These are phyloP conservation scores for Aspergillus phoenicis DNA, from an alignment of 2,329 filamentous ascomycete species.

Conservation along the genomic window DNA sequence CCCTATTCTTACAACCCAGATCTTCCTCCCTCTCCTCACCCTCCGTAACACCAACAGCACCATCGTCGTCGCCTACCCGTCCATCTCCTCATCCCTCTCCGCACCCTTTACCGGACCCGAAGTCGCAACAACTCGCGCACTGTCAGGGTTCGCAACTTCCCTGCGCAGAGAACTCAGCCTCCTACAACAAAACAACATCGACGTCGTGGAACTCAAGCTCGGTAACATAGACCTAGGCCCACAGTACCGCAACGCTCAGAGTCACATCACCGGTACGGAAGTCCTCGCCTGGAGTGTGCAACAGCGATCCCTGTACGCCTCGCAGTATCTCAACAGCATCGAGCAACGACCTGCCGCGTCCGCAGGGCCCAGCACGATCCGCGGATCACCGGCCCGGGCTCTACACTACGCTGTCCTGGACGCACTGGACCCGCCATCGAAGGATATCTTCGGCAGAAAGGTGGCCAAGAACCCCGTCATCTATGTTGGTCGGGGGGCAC, in stretches of 20 bases:
- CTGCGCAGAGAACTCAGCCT: constrained; percentile 77
- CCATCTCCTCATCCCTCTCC: constrained; percentile 48
- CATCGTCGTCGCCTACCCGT: constrained; percentile 49
- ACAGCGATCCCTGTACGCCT: constrained; percentile 56
- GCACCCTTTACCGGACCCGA: constrained; percentile 67
- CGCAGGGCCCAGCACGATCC: constrained; percentile 45
- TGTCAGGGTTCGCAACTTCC: constrained; percentile 83
- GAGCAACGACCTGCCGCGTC: constrained; percentile 44
- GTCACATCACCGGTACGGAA: constrained; percentile 52
- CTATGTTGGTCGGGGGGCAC: constrained; percentile 80
- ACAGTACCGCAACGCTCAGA: constrained; percentile 51
- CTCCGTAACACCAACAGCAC: constrained; percentile 58
- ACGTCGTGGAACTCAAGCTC: constrained; percentile 84
- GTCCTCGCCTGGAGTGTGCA: constrained; percentile 61
- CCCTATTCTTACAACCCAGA: constrained; percentile 84
- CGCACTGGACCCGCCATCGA: constrained; percentile 64
- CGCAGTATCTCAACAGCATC: constrained; percentile 47
- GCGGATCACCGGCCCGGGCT: constrained; percentile 72
- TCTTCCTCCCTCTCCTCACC: constrained; percentile 78
- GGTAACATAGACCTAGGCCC: constrained; percentile 85
- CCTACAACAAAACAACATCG: constrained; percentile 62
- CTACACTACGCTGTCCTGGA: constrained; percentile 90
- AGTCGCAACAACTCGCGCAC: constrained; percentile 78
- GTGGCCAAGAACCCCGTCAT: constrained; percentile 58
- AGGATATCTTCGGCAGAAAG: constrained; percentile 42